A percentile compares a stretch with the other conserved stretches of the same genome.
Evolutionary conservation across 2,329 filamentous ascomycete species (phyloP).

Genomic region (Sporothrix euskadiensis): DNA sequence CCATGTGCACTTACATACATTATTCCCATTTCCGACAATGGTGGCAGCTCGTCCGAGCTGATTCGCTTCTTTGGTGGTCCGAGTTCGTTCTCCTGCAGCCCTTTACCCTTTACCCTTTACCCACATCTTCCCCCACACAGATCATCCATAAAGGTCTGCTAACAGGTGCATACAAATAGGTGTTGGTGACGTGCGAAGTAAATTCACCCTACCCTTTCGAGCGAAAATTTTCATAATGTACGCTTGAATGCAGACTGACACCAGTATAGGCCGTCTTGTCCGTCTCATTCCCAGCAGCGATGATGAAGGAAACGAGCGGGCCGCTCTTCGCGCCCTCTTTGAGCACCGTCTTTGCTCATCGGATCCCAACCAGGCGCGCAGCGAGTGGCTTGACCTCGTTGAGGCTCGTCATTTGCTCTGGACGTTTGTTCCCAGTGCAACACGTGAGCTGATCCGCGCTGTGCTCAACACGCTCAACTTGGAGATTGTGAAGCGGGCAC

Average conservation of each 20-base stretch:
- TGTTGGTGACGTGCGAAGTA: constrained; percentile 73
- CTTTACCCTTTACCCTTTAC: background rate
- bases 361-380: constrained; percentile 60
- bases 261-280: constrained; percentile 71
- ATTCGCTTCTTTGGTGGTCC: constrained; percentile 94
- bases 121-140: constrained; percentile 12
- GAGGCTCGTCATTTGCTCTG: constrained; percentile 79
- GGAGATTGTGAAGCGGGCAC: constrained; percentile 74
- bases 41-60: constrained; percentile 88
- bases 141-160: background rate
- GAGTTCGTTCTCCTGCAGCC: constrained; percentile 51
- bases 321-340: constrained; percentile 79
- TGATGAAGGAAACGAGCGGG: constrained; percentile 58
- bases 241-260: background rate
- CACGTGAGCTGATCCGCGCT: constrained; percentile 74
- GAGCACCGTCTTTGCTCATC: constrained; percentile 74
- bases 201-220: background rate
- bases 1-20: constrained; percentile 74
- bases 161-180: constrained; percentile 30
- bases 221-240: background rate
- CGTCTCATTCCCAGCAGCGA: constrained; percentile 73
- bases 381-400: constrained; percentile 86
- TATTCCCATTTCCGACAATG: constrained; percentile 95
- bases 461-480: constrained; percentile 75
- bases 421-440: constrained; percentile 67